These are phyloP conservation scores for Niebla homalea DNA, from an alignment of 495 filamentous ascomycete genomes.

Conservation along the genomic window DNA sequence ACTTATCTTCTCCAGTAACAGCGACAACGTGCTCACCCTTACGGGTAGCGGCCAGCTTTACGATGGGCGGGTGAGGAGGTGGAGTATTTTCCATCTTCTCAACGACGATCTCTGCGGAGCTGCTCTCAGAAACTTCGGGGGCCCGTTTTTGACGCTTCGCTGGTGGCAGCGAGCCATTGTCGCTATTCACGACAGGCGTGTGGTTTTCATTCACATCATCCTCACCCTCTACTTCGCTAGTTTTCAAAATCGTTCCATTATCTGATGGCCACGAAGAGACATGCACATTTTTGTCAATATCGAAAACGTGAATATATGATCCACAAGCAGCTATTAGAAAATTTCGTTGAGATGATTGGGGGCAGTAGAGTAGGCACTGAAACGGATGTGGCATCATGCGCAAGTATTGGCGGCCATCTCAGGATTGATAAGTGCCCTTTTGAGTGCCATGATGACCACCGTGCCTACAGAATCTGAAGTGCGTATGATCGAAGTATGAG, in stretches of 20 bases:
- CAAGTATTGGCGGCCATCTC: neutral
- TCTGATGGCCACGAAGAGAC: conserved; percentile 38
- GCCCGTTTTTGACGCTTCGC: conserved; percentile 38
- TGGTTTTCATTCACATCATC: neutral
- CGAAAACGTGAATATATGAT: conserved; percentile 38
- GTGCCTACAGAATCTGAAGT: neutral
- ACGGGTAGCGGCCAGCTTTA: conserved; percentile 37
- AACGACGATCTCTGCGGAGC: conserved; percentile 13
- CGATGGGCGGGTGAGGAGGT: conserved; percentile 19
- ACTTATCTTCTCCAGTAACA: conserved; percentile 81
- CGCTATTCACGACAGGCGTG: neutral
- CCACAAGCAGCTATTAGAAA: conserved; percentile 45
- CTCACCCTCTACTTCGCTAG: conserved; percentile 2
- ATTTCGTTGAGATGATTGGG: conserved; percentile 22
- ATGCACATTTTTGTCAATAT: conserved; percentile 27
- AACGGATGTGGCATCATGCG: conserved; percentile 35
- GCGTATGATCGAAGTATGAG: neutral
- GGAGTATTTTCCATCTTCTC: conserved; percentile 15
- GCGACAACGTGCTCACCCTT: conserved; percentile 56
- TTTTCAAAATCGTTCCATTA: conserved; percentile 13
- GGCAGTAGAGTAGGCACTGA: conserved; percentile 36
- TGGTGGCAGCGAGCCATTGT: conserved; percentile 30
- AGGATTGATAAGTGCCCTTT: neutral
- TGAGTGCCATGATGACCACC: neutral
- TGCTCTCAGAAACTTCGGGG: conserved; percentile 13